These are phyloP conservation scores for Erysiphe pulchra DNA, from an alignment of 2,329 filamentous ascomycete species.

Conservation along the genomic window DNA sequence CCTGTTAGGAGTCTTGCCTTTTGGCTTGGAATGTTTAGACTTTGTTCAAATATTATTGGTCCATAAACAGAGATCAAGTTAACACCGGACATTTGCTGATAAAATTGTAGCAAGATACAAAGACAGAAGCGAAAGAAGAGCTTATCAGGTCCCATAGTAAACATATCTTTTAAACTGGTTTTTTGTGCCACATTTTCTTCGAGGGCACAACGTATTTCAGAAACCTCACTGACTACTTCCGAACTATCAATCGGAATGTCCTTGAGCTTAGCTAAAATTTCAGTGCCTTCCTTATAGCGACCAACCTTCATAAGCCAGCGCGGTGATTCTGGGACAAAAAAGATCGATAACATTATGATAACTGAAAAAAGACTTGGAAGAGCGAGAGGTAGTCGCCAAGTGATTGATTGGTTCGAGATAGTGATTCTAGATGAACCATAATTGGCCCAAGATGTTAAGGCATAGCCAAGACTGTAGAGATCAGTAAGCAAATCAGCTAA, in stretches of 20 bases:
- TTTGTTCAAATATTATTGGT: slow-evolving; percentile 32
- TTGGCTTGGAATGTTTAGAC: slow-evolving; percentile 14
- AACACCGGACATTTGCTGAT: slow-evolving; percentile 24
- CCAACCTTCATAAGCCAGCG: slow-evolving; percentile 93
- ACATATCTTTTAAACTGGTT: slow-evolving; percentile 49
- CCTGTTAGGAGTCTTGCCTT: slow-evolving; percentile 24
- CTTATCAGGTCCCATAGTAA: slow-evolving; percentile 35
- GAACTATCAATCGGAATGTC: not conserved
- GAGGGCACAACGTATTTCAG: slow-evolving; percentile 24
- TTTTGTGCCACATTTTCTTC: slow-evolving; percentile 15
- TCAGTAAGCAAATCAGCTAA: not conserved
- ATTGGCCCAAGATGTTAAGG: slow-evolving; percentile 20
- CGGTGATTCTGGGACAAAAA: slow-evolving; percentile 87
- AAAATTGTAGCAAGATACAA: slow-evolving; percentile 36
- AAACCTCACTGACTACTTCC: slow-evolving; percentile 24
- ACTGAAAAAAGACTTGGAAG: slow-evolving; percentile 87
- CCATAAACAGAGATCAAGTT: slow-evolving; percentile 23
- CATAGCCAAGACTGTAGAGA: slow-evolving; percentile 12
- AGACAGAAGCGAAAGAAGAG: slow-evolving; percentile 46
- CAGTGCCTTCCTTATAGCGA: slow-evolving; percentile 64
- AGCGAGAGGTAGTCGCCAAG: slow-evolving; percentile 71
- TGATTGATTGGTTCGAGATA: slow-evolving; percentile 20
- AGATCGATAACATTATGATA: slow-evolving; percentile 56
- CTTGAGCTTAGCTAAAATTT: not conserved
- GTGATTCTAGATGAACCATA: slow-evolving; percentile 16